Base-by-base conservation (phyloP, 1,139 yeast genomes). In the Spencermartinsiella ligniputridi region DNA sequence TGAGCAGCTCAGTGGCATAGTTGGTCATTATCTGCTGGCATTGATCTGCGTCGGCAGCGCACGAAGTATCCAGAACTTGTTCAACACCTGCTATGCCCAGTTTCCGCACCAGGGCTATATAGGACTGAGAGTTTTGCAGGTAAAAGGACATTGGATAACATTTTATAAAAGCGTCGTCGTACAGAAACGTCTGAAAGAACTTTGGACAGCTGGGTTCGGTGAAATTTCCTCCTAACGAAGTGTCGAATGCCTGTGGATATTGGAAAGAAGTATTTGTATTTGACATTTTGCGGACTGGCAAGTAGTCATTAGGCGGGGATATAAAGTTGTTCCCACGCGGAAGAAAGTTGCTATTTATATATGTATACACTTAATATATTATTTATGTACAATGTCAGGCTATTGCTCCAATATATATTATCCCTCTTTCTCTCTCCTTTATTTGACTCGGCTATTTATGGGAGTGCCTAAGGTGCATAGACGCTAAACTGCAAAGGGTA, bases 91-190 rank as follows among this genome's bases (percentile, higher is more conserved):
- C 44, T 13, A 51, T 47, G 15, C 66, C 66, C 32, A 11, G 32
- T 15, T 50, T 41, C 8, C 61, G 54, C 17, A 56, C 60, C 8
- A 53, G 50, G 3, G 45, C 41, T 30, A 58, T 56, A 39, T 60
- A 63, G 4, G 66, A 60, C 37, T 57, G 52, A 3, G 67, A 63
- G 47, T 52, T 60, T 39, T 55, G 51, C 9, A 63, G 51, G 42
- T 48, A 60, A 43, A 63, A 62, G 9, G 66, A 61, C 51, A 63
- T 50, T 15, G 67, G 67, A 35, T 52, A 54, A 47, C 67, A 63
- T 24, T 54, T 41, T 18, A 54, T 45, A 40, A 63, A 63, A 13
- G 51, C 41, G 20, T 46, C 49, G 41, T 61, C 56, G 16, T 43
- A 39, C 3, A 62, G 54, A 45, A 63, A 61, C 17, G 37, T 18